Percentiles rank a stretch among this genome's conserved stretches.
phyloP scores from a whole-genome alignment of 441 rosid genomes.

The Capsella rubella region DNA sequence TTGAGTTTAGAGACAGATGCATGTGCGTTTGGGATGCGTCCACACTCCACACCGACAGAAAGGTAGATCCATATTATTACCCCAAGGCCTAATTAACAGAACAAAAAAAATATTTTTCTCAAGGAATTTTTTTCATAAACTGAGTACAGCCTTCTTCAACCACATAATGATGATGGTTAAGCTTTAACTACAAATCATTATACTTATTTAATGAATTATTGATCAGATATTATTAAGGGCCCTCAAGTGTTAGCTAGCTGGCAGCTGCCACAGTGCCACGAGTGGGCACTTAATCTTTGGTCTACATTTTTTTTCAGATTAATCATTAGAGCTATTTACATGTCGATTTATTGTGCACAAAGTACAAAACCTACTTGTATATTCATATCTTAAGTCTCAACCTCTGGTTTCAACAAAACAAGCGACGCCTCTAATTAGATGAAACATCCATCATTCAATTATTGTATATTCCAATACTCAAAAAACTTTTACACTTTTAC shows the following conservation, averaged over 20 bases:
- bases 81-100: not conserved
- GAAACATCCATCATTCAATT: conserved; percentile 25
- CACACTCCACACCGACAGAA: conserved; percentile 44
- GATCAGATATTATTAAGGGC: conserved; percentile 28
- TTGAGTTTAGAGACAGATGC: conserved; percentile 34
- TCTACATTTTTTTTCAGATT: not conserved
- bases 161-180: conserved; percentile 35
- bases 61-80: conserved; percentile 31
- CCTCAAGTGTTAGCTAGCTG: conserved; percentile 21
- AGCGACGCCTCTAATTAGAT: conserved; percentile 30
- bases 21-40: conserved; percentile 38
- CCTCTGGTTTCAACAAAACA: conserved; percentile 25
- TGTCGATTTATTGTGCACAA: conserved; percentile 1
- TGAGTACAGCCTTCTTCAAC: conserved; percentile 25
- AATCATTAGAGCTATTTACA: conserved; percentile 11
- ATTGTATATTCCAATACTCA: not conserved
- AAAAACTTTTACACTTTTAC: not conserved
- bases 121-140: too few species aligned
- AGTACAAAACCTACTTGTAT: conserved; percentile 6
- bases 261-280: conserved; percentile 2
- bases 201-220: conserved; percentile 39
- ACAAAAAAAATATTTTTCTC: not conserved
- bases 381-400: not conserved
- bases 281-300: conserved; percentile 18
- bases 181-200: conserved; percentile 36